These are phyloP conservation scores for Xanthoconium purpureum DNA, from an alignment of 768 basidiomycete species.

Conservation along the genomic window DNA sequence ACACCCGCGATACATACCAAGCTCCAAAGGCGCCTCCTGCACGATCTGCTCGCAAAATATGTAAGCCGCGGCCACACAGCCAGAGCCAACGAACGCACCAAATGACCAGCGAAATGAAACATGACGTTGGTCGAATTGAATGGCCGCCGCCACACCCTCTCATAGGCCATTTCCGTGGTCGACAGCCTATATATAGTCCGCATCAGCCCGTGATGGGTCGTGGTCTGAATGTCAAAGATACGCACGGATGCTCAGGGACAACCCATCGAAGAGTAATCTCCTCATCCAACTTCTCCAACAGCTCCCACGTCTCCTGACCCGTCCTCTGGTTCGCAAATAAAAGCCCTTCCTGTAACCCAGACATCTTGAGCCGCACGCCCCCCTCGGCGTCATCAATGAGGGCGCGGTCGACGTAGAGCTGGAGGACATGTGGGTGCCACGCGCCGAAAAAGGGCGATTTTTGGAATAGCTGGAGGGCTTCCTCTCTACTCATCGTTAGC, in stretches of 20 bases:
- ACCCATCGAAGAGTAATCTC: slow-evolving; percentile 30
- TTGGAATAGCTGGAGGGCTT: slow-evolving; percentile 50
- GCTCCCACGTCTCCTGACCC: slow-evolving; percentile 26
- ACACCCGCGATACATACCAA: slow-evolving; percentile 18
- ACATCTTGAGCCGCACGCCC: slow-evolving; percentile 60
- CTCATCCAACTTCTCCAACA: slow-evolving; percentile 26
- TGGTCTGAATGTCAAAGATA: neutral
- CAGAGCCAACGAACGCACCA: slow-evolving; percentile 19
- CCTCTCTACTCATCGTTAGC: slow-evolving; percentile 42
- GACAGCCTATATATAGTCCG: slow-evolving; percentile 14
- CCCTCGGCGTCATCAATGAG: slow-evolving; percentile 37
- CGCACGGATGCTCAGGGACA: slow-evolving; percentile 22
- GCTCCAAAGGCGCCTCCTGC: slow-evolving; percentile 29
- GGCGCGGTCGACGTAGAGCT: slow-evolving; percentile 58
- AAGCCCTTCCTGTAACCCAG: slow-evolving; percentile 60
- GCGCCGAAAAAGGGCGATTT: slow-evolving; percentile 62
- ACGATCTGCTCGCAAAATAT: slow-evolving; percentile 17
- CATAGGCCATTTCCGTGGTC: slow-evolving; percentile 8
- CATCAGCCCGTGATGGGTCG: neutral
- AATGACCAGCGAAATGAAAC: slow-evolving; percentile 27
- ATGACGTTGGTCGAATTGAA: slow-evolving; percentile 28
- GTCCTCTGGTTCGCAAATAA: slow-evolving; percentile 49
- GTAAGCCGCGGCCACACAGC: neutral
- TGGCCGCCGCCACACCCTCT: slow-evolving; percentile 32
- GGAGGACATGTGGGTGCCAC: slow-evolving; percentile 67